phyloP scores from a whole-genome alignment of 371 early-diverging fungal species.

The Batrachochytrium dendrobatidis region DNA sequence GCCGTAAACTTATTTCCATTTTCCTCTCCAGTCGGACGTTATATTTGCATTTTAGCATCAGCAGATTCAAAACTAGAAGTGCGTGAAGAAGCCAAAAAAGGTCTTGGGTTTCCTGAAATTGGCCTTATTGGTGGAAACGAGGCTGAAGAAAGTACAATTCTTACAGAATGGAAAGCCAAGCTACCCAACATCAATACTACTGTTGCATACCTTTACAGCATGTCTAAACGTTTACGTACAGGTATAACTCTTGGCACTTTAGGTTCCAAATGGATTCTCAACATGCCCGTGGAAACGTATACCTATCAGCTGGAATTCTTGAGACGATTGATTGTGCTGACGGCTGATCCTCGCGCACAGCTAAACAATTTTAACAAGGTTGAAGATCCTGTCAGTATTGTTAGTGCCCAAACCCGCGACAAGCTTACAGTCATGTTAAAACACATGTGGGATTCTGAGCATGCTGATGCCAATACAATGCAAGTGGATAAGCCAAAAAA shows the following conservation, averaged over 20 bases:
- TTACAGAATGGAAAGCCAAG: not conserved
- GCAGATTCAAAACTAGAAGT: conserved; percentile 70
- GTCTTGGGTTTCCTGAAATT: conserved; percentile 31
- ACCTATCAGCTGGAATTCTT: conserved; percentile 26
- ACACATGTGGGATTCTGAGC: conserved; percentile 15
- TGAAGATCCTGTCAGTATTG: conserved; percentile 4
- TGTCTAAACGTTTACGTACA: conserved; percentile 14
- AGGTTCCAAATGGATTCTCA: conserved; percentile 21
- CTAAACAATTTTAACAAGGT: not conserved
- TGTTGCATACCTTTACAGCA: conserved; percentile 4
- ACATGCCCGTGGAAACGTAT: conserved; percentile 25
- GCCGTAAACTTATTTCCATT: conserved; percentile 70
- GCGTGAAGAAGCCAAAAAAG: conserved; percentile 55
- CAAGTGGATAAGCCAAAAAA: conserved; percentile 11
- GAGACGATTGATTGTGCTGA: conserved; percentile 25
- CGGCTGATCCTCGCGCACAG: conserved; percentile 20
- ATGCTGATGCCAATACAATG: conserved; percentile 15
- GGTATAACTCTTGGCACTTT: too few relatives aligned
- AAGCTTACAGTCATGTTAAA: not conserved
- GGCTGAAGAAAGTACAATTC: conserved; percentile 6
- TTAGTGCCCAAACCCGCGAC: not conserved
- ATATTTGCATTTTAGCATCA: conserved; percentile 63
- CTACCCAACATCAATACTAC: conserved; percentile 26
- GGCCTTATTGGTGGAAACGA: conserved; percentile 3
- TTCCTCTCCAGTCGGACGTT: conserved; percentile 60